Evolutionary conservation across 495 filamentous ascomycete genomes (phyloP).

Genomic region (Chaetomium tenue): DNA sequence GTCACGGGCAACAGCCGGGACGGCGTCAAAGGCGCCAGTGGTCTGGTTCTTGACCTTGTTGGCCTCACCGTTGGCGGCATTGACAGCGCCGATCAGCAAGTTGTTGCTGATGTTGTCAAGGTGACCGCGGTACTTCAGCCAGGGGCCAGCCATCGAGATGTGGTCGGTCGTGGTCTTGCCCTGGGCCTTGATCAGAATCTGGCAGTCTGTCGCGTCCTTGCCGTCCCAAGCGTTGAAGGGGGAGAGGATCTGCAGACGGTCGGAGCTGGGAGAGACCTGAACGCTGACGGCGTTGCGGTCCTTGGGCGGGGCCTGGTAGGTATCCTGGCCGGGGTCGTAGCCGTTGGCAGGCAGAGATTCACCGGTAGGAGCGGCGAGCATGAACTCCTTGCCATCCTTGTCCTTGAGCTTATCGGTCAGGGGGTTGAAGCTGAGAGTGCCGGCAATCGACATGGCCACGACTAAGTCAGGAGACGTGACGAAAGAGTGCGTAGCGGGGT

Average conservation of each 20-base stretch:
- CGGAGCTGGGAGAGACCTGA: conserved; percentile 81
- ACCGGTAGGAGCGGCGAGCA: conserved; percentile 74
- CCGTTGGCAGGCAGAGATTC: conserved; percentile 76
- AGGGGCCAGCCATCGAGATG: conserved; percentile 98
- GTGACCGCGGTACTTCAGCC: conserved; percentile 99
- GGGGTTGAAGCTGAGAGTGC: conserved; percentile 94
- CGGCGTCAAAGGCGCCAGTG: conserved; percentile 77
- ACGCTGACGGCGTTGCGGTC: conserved; percentile 72
- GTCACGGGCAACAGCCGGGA: conserved; percentile 92
- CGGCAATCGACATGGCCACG: conserved; percentile 86
- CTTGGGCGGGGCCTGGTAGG: conserved; percentile 92
- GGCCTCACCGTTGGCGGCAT: conserved; percentile 91
- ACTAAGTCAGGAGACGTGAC: conserved; percentile 98
- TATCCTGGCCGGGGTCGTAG: conserved; percentile 91
- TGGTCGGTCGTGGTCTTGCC: conserved; percentile 99
- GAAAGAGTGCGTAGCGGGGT: conserved; percentile 97
- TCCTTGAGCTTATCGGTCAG: conserved; percentile 91
- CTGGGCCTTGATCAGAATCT: conserved; percentile 95
- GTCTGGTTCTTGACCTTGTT: conserved; percentile 96
- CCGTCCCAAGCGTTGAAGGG: conserved; percentile 90
- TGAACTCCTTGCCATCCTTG: conserved; percentile 96
- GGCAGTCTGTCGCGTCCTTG: conserved; percentile 83
- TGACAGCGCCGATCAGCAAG: conserved; percentile 98
- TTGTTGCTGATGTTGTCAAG: conserved; percentile 99
- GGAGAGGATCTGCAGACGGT: conserved; percentile 88